These are phyloP conservation scores for Pyrrhoderma noxium DNA, from an alignment of 1,284 basidiomycete species.

Conservation along the genomic window DNA sequence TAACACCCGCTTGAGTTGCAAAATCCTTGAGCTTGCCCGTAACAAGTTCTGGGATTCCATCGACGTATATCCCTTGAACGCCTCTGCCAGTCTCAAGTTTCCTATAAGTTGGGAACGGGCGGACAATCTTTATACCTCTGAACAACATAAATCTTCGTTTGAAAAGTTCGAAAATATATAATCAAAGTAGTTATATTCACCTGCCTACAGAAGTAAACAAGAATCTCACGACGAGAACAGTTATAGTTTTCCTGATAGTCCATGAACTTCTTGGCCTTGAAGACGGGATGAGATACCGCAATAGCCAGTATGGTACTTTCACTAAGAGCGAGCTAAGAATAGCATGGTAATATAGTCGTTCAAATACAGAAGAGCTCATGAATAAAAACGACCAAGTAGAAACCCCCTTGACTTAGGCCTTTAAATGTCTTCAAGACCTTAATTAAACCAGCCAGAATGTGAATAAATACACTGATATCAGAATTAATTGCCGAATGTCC, in stretches of 20 bases:
- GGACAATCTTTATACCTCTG: not conserved
- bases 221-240: not conserved
- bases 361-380: too few relatives aligned
- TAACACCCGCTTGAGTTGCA: constrained; percentile 35
- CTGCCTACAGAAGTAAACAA: not conserved
- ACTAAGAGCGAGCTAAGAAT: constrained; percentile 2
- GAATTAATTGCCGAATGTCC: too few relatives aligned
- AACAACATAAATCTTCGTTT: not conserved
- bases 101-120: not conserved
- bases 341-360: not conserved
- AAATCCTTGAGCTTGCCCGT: constrained; percentile 39
- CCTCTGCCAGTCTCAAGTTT: constrained; percentile 8
- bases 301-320: constrained; percentile 7
- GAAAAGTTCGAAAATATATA: too few relatives aligned
- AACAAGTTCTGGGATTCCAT: constrained; percentile 47
- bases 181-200: not conserved
- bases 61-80: constrained; percentile 31
- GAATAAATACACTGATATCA: too few relatives aligned
- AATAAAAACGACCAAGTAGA: too few relatives aligned
- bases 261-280: constrained; percentile 10
- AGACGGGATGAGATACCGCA: not conserved
- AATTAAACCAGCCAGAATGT: too few relatives aligned
- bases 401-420: too few relatives aligned
- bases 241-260: constrained; percentile 1
- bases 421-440: too few relatives aligned